These are phyloP conservation scores for Cylindrotheca fusiformis DNA, from an alignment of 108 stramenopile genomes.

Conservation along the genomic window DNA sequence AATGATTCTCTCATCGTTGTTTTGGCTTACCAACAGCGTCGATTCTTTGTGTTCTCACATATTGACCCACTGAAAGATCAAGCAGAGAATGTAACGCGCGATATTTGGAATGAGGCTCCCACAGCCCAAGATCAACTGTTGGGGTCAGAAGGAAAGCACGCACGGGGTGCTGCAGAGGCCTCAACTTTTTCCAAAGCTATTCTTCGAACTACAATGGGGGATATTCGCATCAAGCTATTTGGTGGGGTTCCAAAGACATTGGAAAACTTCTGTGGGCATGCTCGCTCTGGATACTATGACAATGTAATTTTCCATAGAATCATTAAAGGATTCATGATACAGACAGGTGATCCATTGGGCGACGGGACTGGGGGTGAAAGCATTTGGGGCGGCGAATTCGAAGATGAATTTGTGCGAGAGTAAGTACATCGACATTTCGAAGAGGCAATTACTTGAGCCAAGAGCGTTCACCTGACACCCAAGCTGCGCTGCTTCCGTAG, in stretches of 20 bases:
- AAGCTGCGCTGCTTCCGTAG: constrained; percentile 5
- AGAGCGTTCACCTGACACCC: constrained; percentile 7
- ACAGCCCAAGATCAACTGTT: constrained; percentile 75
- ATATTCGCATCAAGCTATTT: constrained; percentile 91
- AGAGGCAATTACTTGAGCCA: not conserved
- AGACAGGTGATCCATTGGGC: constrained; percentile 97
- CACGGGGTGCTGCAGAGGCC: constrained; percentile 5
- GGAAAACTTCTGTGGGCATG: constrained; percentile 94
- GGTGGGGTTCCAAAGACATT: constrained; percentile 89
- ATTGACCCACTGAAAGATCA: constrained; percentile 66
- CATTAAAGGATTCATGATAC: constrained; percentile 94
- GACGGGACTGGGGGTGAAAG: constrained; percentile 99
- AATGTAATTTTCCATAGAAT: constrained; percentile 97
- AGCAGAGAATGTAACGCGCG: constrained; percentile 57
- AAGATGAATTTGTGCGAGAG: constrained; percentile 94
- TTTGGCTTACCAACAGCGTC: constrained; percentile 83
- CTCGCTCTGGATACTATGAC: constrained; percentile 94
- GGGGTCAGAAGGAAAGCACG: constrained; percentile 27
- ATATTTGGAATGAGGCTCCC: constrained; percentile 94
- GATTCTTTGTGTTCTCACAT: constrained; percentile 92
- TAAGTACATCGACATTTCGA: constrained; percentile 15
- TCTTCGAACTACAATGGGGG: constrained; percentile 95
- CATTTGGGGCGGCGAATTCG: constrained; percentile 99
- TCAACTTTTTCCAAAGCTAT: constrained; percentile 69
- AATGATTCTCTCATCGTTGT: constrained; percentile 74